Conservation (phyloP, 345 rosid genomes). For the Leavenworthia alabamica region DNA sequence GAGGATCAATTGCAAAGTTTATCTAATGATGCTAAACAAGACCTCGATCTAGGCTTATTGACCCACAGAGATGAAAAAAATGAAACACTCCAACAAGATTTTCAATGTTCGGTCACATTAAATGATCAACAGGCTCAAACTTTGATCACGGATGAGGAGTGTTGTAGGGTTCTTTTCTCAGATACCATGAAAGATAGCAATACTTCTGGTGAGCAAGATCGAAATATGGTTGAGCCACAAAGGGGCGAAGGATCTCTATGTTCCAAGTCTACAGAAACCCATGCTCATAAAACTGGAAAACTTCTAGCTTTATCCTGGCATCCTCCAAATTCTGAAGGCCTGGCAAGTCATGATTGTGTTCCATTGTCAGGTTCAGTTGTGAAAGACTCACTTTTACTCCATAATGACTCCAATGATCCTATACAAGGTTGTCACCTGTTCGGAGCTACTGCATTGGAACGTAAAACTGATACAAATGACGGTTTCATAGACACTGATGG, state of each 20-base stretch:
- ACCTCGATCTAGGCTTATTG: constrained; percentile 40
- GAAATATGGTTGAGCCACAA: constrained; percentile 33
- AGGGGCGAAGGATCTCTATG: constrained; percentile 34
- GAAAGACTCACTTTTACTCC: constrained; percentile 28
- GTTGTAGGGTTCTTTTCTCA: constrained; percentile 67
- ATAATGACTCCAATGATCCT: constrained; percentile 35
- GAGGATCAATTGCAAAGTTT: constrained; percentile 48
- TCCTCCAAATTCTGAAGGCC: constrained; percentile 39
- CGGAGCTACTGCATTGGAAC: constrained; percentile 45
- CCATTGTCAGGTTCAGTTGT: constrained; percentile 33
- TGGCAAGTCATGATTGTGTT: constrained; percentile 33
- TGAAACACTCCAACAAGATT: constrained; percentile 39
- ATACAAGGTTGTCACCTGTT: constrained; percentile 33
- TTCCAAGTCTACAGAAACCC: constrained; percentile 35
- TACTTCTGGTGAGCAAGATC: constrained; percentile 38
- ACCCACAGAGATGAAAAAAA: constrained; percentile 38
- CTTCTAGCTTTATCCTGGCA: constrained; percentile 35
- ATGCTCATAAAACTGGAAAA: constrained; percentile 37
- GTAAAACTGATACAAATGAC: constrained; percentile 30
- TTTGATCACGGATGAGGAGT: constrained; percentile 79
- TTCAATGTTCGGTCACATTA: constrained; percentile 40
- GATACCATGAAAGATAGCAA: constrained; percentile 43
- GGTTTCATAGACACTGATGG: constrained; percentile 45
- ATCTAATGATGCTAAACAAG: constrained; percentile 43
- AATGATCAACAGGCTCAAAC: constrained; percentile 46